Base-by-base conservation (phyloP, 495 filamentous ascomycete genomes). In the Aspergillus incahuasiensis region DNA sequence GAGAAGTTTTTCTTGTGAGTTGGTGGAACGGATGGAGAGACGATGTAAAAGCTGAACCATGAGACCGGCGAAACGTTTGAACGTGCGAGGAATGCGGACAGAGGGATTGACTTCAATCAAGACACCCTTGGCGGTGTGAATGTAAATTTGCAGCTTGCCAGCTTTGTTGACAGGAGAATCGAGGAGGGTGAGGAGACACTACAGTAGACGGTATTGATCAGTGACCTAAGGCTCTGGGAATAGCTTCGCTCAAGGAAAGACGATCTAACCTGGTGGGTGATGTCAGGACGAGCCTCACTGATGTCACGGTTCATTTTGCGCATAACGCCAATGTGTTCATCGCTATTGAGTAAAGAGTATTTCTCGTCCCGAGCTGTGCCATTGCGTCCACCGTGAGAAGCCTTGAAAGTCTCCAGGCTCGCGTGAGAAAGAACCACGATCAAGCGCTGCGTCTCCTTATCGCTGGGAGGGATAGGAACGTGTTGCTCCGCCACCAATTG, bases 21-120 rank as follows among this genome's bases (percentile, higher is more conserved):
- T 90, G 59, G 91, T 91, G 46, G 92, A 95, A 62, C 94, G 89
- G 66, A 98, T 98, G 28, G 90, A 94, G 25, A 96, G 85, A 28
- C 91, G 89, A 72, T 98, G 94, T 13, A 98, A 86, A n/a, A 97
- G 81, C 74, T 98, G 94, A 35, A 98, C 94, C 94, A 97, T 98
- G 58, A 97, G 76, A 67, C 94, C 94, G 25, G 94, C 92, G 64
- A 97, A 98, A 43, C 94, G 91, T 79, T 98, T 98, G 78, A 98
- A 98, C 0, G 94, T 98, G 59, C 94, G 86, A 24, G 94, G 94
- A 58, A 98, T 97, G 57, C 94, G 90, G 39, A 98, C 94, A 11
- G 94, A 87, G 20, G 94, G 94, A 68, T 90, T 96, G 62, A 98
- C 95, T 74, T 97, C 92, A 61, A 98, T 98, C 61, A 98, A 79